Percentiles rank a stretch among this genome's conserved stretches.
phyloP scores from a whole-genome alignment of 176 grass and related monocot genomes.

The Ensete ventricosum region DNA sequence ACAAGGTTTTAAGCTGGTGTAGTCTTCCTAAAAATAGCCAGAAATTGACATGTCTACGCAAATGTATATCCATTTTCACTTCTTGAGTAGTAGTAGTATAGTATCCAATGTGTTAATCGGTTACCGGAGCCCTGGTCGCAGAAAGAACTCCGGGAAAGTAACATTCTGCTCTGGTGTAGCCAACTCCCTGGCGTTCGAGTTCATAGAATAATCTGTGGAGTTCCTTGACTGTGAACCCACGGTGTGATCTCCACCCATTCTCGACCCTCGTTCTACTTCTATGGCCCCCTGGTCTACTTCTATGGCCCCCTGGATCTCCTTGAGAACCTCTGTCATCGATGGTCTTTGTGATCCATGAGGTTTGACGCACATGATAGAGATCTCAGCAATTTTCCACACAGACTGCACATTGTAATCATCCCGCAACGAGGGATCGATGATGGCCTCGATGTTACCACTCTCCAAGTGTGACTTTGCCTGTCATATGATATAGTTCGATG shows the following conservation, averaged over 20 bases:
- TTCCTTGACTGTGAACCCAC: too few species aligned
- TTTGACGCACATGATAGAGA: slow-evolving; percentile 75
- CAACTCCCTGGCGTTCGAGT: too few species aligned
- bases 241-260: slow-evolving; percentile 8
- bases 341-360: slow-evolving; percentile 51
- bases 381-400: slow-evolving; percentile 86
- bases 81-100: too few species aligned
- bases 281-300: slow-evolving; percentile 84
- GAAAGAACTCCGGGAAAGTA: too few species aligned
- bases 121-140: too few species aligned
- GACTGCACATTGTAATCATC: slow-evolving; percentile 57
- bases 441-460: slow-evolving; percentile 69
- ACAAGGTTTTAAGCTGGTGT: too few species aligned
- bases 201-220: too few species aligned
- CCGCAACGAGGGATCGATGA: slow-evolving; percentile 47
- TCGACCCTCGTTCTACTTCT: slow-evolving; percentile 38
- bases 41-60: too few species aligned
- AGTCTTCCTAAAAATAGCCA: too few species aligned
- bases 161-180: too few species aligned
- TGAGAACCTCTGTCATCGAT: slow-evolving; percentile 66
- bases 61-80: too few species aligned
- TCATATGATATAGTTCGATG: not conserved
- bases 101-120: too few species aligned
- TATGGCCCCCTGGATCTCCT: slow-evolving; percentile 93
- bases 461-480: slow-evolving; percentile 75